Percentiles rank a stretch among this genome's conserved stretches.
These are phyloP conservation scores for Schwanniomyces occidentalis DNA, from an alignment of 805 yeast species.

Conservation along the genomic window DNA sequence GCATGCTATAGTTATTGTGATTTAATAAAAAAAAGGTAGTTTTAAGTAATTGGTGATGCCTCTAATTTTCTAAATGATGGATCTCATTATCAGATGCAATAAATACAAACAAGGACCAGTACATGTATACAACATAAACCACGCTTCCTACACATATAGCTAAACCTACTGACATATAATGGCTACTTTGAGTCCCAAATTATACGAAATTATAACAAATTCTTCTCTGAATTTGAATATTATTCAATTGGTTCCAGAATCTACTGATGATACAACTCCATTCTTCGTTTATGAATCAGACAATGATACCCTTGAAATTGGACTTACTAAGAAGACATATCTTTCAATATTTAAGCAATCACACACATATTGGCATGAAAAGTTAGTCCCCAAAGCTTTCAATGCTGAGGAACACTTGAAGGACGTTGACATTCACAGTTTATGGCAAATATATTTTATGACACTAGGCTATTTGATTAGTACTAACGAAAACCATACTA, in stretches of 20 bases:
- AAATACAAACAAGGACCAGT: too few relatives aligned
- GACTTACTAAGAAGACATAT: constrained; percentile 30
- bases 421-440: constrained; percentile 2
- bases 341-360: constrained; percentile 31
- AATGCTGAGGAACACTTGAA: neutral
- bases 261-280: constrained; percentile 1
- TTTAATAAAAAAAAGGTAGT: constrained; percentile 1
- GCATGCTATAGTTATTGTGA: constrained; percentile 6
- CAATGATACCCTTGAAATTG: constrained; percentile 27
- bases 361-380: constrained; percentile 28
- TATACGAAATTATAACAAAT: constrained; percentile 2
- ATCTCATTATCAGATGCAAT: too few relatives aligned
- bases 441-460: constrained; percentile 23
- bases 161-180: neutral
- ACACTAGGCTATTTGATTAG: constrained; percentile 36
- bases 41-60: neutral
- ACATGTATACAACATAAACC: too few relatives aligned
- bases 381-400: neutral
- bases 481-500: constrained; percentile 39
- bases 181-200: constrained; percentile 1
- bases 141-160: too few relatives aligned
- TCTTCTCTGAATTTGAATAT: constrained; percentile 4
- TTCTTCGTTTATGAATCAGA: constrained; percentile 5
- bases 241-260: constrained; percentile 7
- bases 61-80: too few relatives aligned